These are phyloP conservation scores for Talaromyces liani DNA, from an alignment of 495 filamentous ascomycete genomes.

Conservation along the genomic window DNA sequence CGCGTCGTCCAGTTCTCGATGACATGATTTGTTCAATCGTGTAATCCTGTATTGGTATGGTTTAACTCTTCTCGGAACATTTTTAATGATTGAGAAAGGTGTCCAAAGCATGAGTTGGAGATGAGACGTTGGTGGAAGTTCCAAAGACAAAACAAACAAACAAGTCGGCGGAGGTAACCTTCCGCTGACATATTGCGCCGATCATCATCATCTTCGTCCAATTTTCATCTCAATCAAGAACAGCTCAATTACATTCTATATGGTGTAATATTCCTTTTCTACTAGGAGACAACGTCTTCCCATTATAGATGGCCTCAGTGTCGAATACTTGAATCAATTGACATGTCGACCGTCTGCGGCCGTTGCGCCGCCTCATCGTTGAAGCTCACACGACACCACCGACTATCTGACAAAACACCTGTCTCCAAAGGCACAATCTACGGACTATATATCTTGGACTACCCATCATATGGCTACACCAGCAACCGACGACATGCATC, in stretches of 20 bases:
- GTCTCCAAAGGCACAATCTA: neutral
- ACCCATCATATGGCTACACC: neutral
- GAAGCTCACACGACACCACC: neutral
- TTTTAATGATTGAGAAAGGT: neutral
- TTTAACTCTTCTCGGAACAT: neutral
- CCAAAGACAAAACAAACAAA: neutral
- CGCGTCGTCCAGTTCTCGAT: neutral
- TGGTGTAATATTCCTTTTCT: neutral
- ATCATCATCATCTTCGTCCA: neutral
- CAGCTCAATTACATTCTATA: neutral
- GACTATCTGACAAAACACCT: neutral
- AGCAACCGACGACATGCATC: neutral
- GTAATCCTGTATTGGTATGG: neutral
- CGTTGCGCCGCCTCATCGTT: neutral
- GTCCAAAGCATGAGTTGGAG: neutral
- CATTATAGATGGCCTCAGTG: neutral
- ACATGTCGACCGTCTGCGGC: constrained; percentile 1
- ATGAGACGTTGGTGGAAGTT: neutral
- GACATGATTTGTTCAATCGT: neutral
- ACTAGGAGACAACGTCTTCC: too few relatives aligned
- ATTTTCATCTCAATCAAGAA: too few relatives aligned
- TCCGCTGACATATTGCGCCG: neutral
- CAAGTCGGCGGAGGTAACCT: neutral
- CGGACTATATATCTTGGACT: neutral
- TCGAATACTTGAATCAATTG: neutral